These are phyloP conservation scores for Alternaria longipes DNA, from an alignment of 2,329 filamentous ascomycete species.

Conservation along the genomic window DNA sequence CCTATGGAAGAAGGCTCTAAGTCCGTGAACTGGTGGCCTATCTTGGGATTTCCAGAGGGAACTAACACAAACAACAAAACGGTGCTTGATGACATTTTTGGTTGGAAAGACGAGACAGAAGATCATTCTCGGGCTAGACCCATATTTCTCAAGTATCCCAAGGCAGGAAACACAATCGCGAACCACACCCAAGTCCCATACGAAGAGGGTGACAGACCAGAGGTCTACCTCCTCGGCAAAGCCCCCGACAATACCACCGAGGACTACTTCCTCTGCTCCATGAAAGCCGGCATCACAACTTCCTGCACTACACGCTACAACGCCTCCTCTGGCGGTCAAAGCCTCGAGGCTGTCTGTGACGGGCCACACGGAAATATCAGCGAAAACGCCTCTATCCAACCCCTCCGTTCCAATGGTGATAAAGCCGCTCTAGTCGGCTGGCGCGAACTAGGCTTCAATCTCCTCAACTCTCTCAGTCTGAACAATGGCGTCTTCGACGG, in stretches of 20 bases:
- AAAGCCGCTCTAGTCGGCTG: neutral
- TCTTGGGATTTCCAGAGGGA: slow-evolving; percentile 7
- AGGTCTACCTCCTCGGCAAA: slow-evolving; percentile 17
- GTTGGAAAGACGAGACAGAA: slow-evolving; percentile 11
- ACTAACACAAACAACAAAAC: slow-evolving; percentile 17
- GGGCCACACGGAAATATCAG: neutral
- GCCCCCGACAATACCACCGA: slow-evolving; percentile 8
- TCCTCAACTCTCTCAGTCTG: slow-evolving; percentile 16
- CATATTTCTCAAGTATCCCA: slow-evolving; percentile 14
- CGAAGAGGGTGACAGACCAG: slow-evolving; percentile 4
- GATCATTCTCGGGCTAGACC: slow-evolving; percentile 14
- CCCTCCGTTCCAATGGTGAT: neutral
- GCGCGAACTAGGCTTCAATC: slow-evolving; percentile 12
- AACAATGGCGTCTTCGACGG: slow-evolving; percentile 19
- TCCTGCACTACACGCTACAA: slow-evolving; percentile 17
- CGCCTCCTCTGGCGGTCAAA: slow-evolving; percentile 14
- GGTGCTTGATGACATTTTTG: slow-evolving; percentile 12
- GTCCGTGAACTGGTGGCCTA: slow-evolving; percentile 13
- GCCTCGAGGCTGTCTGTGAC: slow-evolving; percentile 13
- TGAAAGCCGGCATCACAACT: slow-evolving; percentile 12
- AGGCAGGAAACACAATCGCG: slow-evolving; percentile 16
- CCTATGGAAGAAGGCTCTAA: slow-evolving; percentile 12
- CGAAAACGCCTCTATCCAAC: neutral
- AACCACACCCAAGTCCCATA: slow-evolving; percentile 12
- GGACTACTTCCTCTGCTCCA: slow-evolving; percentile 17